Base-by-base conservation (phyloP, 192 early-diverging fungal species). In the Backusella liffmaniae region DNA sequence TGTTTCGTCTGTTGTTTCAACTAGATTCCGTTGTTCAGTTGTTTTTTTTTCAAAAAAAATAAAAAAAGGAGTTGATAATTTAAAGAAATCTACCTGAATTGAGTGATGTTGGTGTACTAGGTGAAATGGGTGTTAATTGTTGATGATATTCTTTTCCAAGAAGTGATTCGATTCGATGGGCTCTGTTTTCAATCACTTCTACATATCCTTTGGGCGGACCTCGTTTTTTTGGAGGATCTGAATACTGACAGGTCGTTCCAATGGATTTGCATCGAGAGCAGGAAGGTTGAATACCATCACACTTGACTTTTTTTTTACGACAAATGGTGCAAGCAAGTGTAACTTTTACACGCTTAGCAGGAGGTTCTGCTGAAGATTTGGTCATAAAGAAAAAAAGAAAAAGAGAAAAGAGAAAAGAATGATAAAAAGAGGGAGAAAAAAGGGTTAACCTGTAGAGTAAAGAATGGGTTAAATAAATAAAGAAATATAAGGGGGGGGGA, bases 201-300 rank as follows among this genome's bases (percentile, higher is more conserved):
- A 96, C 92, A 79, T 94, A 92, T 26, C 92, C 92, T 75, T 93
- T 94, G 21, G 92, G 92, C 26, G 94, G 94, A 5, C 94, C 94
- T 66, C 94, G 82, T 78, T 94, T 79, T 69, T 70, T 72, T 1
- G 73, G 73, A n/a, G 75, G 73, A 12, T 78, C 77, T 18, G 70
- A 65, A 72, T 79, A 83, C 74, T 83, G 69, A 42, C 94, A 96
- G 21, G 78, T 74, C 56, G 77, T 77, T 39, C 87, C 87, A 59
- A 90, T 85, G n/a, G 88, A 86, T 70, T 80, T 83, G 73, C 94
- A 96, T 84, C 92, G 89, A 29, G 88, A 90, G 67, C 94, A 96
- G 29, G 49, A 35, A 34, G 82, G 91, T 42, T 87, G 89, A 30
- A 85, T 77, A 46, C 92, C 93, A 79, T 96, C 90, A 78, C 94